These are phyloP conservation scores for Leccinum variicolor DNA, from an alignment of 768 basidiomycete species.

Conservation along the genomic window DNA sequence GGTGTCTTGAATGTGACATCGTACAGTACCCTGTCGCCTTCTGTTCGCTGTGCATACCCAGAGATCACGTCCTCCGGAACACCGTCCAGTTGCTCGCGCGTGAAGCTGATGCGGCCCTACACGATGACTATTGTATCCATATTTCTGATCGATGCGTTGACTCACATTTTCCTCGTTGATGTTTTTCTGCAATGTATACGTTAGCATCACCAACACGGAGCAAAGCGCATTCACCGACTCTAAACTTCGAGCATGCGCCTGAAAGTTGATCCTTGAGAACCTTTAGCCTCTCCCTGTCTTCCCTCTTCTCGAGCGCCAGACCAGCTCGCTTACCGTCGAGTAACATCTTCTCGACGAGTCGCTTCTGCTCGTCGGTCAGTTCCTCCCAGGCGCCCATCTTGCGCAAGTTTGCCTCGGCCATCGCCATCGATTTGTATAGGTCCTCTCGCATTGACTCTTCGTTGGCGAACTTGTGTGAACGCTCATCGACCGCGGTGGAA, in stretches of 20 bases:
- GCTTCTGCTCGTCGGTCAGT: conserved; percentile 62
- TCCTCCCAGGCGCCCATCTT: conserved; percentile 57
- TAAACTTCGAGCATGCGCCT: conserved; percentile 74
- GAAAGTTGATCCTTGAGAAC: conserved; percentile 74
- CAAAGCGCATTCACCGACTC: conserved; percentile 41
- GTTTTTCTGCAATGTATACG: conserved; percentile 51
- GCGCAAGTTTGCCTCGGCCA: conserved; percentile 67
- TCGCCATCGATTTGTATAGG: conserved; percentile 68
- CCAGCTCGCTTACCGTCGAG: conserved; percentile 80
- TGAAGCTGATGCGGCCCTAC: conserved; percentile 63
- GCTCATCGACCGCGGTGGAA: conserved; percentile 69
- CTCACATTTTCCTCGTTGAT: conserved; percentile 84
- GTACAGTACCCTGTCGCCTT: conserved; percentile 54
- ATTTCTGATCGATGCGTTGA: background rate
- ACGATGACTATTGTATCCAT: background rate
- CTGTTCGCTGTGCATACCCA: conserved; percentile 65
- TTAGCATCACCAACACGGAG: background rate
- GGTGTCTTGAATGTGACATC: conserved; percentile 81
- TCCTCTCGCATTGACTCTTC: conserved; percentile 81
- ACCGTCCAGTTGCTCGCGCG: conserved; percentile 73
- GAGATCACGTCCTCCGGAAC: conserved; percentile 76
- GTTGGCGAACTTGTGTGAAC: conserved; percentile 66
- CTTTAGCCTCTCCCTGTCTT: conserved; percentile 51
- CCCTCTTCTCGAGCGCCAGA: conserved; percentile 62
- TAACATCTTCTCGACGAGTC: conserved; percentile 79